Evolutionary conservation across 805 yeast genomes (phyloP).

Genomic region (Ogataea ganodermae): DNA sequence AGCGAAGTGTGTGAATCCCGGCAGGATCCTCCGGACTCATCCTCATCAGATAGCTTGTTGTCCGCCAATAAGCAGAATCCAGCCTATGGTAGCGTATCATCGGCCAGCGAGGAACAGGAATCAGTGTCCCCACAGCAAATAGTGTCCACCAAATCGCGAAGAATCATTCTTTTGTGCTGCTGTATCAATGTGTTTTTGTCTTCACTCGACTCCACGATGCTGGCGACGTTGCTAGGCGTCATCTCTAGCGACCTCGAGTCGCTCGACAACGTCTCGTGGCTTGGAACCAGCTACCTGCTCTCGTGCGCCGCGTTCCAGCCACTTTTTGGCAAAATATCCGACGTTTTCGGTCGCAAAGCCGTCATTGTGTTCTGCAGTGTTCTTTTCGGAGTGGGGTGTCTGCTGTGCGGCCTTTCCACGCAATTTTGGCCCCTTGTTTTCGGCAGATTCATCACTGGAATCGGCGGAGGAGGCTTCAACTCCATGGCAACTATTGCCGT

Average conservation of each 20-base stretch:
- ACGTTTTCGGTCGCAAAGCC: conserved; percentile 52
- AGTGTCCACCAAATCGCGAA: background rate
- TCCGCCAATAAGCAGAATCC: background rate
- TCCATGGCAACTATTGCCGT: conserved; percentile 72
- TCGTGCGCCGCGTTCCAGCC: conserved; percentile 54
- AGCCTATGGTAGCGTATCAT: background rate
- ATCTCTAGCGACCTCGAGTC: conserved; percentile 54
- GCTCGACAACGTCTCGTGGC: conserved; percentile 43
- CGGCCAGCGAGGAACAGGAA: background rate
- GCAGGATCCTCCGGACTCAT: too few relatives aligned
- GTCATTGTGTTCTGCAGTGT: conserved; percentile 36
- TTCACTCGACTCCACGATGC: conserved; percentile 55
- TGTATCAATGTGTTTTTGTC: conserved; percentile 40
- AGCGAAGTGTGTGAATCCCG: too few relatives aligned
- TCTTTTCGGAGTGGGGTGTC: conserved; percentile 41
- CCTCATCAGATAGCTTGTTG: background rate
- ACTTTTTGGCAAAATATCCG: conserved; percentile 52
- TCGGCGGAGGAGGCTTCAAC: conserved; percentile 86
- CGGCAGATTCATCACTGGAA: conserved; percentile 74
- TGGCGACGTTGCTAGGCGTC: conserved; percentile 49
- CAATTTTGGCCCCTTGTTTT: conserved; percentile 45
- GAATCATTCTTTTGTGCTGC: conserved; percentile 15
- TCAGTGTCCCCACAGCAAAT: background rate
- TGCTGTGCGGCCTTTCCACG: conserved; percentile 42
- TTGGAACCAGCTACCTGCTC: conserved; percentile 42